phyloP scores from a whole-genome alignment of 2,329 filamentous ascomycete genomes.

The Lojkania enalia region DNA sequence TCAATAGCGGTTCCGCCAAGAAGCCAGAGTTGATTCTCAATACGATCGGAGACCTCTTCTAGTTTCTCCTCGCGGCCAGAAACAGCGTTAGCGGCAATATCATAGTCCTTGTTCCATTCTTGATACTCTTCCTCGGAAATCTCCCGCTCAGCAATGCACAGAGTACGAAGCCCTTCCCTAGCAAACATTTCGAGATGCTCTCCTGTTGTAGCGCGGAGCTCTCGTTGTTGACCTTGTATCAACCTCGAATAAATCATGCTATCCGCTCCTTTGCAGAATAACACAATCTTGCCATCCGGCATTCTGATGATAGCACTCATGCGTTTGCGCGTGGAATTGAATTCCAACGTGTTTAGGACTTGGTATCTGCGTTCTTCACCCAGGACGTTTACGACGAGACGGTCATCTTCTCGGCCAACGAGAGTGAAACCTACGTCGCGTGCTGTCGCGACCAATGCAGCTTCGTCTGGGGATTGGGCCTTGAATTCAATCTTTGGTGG shows the following conservation, averaged over 20 bases:
- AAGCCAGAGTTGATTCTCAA: constrained; percentile 86
- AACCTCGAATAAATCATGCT: constrained; percentile 95
- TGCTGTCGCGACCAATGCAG: constrained; percentile 89
- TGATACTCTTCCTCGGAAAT: constrained; percentile 82
- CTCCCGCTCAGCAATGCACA: constrained; percentile 87
- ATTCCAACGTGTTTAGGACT: constrained; percentile 93
- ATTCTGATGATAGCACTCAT: constrained; percentile 98
- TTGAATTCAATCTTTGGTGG: constrained; percentile 92
- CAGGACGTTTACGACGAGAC: constrained; percentile 82
- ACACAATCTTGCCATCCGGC: constrained; percentile 84
- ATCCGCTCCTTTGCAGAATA: constrained; percentile 97
- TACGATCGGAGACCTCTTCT: constrained; percentile 83
- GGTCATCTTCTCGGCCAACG: constrained; percentile 75
- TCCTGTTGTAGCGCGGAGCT: constrained; percentile 80
- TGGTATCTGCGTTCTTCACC: constrained; percentile 83
- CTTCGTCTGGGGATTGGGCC: constrained; percentile 95
- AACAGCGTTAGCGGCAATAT: constrained; percentile 81
- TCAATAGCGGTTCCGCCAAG: constrained; percentile 96
- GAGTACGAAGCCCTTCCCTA: constrained; percentile 87
- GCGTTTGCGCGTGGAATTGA: constrained; percentile 93
- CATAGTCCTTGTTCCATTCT: constrained; percentile 83
- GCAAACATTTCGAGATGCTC: constrained; percentile 98
- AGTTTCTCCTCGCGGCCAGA: constrained; percentile 89
- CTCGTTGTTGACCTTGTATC: constrained; percentile 79
- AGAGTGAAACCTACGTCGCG: constrained; percentile 95